Conservation (phyloP, 169 alveolate species). For the Eimeria acervulina region DNA sequence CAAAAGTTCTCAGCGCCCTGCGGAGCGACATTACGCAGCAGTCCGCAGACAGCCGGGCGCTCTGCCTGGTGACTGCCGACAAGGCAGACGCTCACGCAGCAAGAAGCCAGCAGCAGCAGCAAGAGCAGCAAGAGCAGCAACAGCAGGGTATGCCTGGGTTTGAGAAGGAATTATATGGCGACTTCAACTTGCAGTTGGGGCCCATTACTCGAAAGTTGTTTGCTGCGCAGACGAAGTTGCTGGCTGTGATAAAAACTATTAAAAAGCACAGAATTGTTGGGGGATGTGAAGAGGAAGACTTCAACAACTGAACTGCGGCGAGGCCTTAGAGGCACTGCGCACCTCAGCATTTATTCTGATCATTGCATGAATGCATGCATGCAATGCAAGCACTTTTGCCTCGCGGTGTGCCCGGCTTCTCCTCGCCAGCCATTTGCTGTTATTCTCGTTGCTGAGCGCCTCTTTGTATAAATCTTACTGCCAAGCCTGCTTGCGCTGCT, state of each 20-base stretch:
- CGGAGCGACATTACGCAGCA: constrained; percentile 40
- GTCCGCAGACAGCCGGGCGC: constrained; percentile 67
- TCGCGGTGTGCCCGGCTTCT: neutral
- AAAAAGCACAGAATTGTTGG: neutral
- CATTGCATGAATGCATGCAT: neutral
- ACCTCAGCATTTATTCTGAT: neutral
- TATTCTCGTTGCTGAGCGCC: neutral
- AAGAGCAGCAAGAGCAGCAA: constrained; percentile 6
- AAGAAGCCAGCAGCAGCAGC: constrained; percentile 26
- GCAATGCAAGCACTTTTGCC: neutral
- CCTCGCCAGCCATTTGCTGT: neutral
- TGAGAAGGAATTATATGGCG: constrained; percentile 77
- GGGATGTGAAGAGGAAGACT: neutral
- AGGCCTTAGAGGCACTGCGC: neutral
- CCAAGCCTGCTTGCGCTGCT: neutral
- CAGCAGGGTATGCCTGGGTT: neutral
- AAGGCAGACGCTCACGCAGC: constrained; percentile 24
- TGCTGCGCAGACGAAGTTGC: constrained; percentile 62
- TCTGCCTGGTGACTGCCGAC: constrained; percentile 51
- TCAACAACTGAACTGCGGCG: neutral
- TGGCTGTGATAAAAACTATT: constrained; percentile 57
- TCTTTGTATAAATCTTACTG: neutral
- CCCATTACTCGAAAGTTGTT: constrained; percentile 63
- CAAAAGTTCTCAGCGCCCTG: neutral
- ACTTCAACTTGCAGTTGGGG: constrained; percentile 74